Base-by-base conservation (phyloP, 495 filamentous ascomycete genomes). In the Amphirosellinia nigrospora region DNA sequence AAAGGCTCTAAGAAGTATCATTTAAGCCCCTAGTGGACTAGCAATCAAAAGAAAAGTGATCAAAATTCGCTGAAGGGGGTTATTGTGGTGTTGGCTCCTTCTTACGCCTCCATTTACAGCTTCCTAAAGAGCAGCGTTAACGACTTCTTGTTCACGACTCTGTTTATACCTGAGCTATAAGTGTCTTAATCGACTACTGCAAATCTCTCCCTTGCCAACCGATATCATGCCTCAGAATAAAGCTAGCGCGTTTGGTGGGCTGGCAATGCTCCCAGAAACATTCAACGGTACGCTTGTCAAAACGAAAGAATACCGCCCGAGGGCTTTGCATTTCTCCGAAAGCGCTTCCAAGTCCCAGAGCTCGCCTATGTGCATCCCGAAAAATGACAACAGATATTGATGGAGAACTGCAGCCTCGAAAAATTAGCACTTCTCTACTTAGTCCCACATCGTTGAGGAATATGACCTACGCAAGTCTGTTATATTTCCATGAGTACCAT, bases 171-270 rank as follows among this genome's bases (percentile, higher is more conserved):
- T 7, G 7, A 15, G 4, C 1, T 15, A 43, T 43, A 43, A 15
- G 5, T 19, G 41, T 19, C 3, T 15, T 15, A 4, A 43, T 2
- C 6, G 41, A 19, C 41, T 5, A 43, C 15, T 6, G 45, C 9
- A 48, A n/a, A n/a, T n/a, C n/a, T n/a, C 0, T 3, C 11, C 23
- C 46, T 5, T 1, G 11, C 48, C 3, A 23, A 23, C 10, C 15
- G 11, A 13, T 34, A 0, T 34, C 7, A 30, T 19, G 34, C 30
- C 15, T 34, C 16, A 56, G 28, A 56, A 56, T 5, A 56, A 10
- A n/a, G 52, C 52, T n/a, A 56, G n/a, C 13, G 52, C 52, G 30
- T 56, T 56, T 16, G 52, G 52, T n/a, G 52, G 52, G n/a, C 52
- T 56, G 4, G 1, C 52, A 56, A 56, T 56, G 28, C 52, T 32